phyloP scores from a whole-genome alignment of 2,329 filamentous ascomycete species.

The Aureobasidium sp. region DNA sequence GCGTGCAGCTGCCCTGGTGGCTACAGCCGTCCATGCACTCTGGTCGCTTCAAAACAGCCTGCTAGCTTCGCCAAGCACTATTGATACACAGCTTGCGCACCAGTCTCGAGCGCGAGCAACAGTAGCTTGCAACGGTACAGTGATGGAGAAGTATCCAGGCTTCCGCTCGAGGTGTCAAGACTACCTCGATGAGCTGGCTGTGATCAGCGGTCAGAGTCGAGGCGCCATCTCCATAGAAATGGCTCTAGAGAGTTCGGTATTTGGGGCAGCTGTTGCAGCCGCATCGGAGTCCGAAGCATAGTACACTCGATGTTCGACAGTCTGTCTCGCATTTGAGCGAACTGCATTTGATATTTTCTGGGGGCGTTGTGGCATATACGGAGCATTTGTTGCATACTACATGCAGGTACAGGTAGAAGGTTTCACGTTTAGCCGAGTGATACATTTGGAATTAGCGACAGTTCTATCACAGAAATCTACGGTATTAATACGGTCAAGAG shows the following conservation, averaged over 20 bases:
- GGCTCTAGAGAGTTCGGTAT: conserved; percentile 64
- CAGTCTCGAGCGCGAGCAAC: conserved; percentile 17
- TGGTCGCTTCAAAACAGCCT: conserved; percentile 41
- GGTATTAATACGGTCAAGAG: neutral
- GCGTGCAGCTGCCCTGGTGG: conserved; percentile 54
- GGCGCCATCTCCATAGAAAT: conserved; percentile 52
- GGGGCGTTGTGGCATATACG: neutral
- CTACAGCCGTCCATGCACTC: conserved; percentile 53
- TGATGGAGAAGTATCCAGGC: conserved; percentile 67
- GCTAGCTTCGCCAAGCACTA: neutral
- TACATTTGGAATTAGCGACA: neutral
- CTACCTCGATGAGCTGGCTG: conserved; percentile 51
- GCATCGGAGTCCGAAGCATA: conserved; percentile 4
- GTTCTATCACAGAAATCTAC: neutral
- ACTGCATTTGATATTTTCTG: neutral
- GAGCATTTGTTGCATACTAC: neutral
- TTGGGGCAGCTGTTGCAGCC: conserved; percentile 63
- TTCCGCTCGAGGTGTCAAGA: conserved; percentile 55
- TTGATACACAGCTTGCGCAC: neutral
- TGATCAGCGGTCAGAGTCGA: conserved; percentile 30
- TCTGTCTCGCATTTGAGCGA: neutral
- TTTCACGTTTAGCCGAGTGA: neutral
- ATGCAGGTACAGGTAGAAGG: conserved; percentile 2
- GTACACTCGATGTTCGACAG: neutral
- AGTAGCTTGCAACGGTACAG: conserved; percentile 70